phyloP scores from a whole-genome alignment of 2,329 filamentous ascomycete genomes.

The Colletotrichum magnum region DNA sequence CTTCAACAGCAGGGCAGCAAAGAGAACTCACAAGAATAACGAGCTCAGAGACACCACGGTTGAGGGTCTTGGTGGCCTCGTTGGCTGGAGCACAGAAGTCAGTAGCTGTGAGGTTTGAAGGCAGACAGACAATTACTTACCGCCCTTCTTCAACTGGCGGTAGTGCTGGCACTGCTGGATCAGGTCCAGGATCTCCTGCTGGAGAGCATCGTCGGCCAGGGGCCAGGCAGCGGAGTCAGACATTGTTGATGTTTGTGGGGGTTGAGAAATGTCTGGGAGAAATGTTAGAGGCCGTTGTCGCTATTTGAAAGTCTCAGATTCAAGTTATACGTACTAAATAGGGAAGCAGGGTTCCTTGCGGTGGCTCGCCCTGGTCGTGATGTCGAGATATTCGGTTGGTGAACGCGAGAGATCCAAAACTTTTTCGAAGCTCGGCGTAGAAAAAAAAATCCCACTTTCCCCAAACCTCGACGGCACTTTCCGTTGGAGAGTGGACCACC shows the following conservation, averaged over 20 bases:
- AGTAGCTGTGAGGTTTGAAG: neutral
- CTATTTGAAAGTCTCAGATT: no score
- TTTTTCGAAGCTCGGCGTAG: slow-evolving; percentile 18
- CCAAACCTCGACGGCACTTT: slow-evolving; percentile 31
- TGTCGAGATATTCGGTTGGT: slow-evolving; percentile 23
- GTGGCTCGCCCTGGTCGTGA: slow-evolving; percentile 68
- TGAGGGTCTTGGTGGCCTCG: slow-evolving; percentile 84
- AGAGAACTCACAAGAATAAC: slow-evolving; percentile 66
- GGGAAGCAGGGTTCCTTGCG: slow-evolving; percentile 70
- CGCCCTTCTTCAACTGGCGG: slow-evolving; percentile 89
- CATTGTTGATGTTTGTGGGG: slow-evolving; percentile 26
- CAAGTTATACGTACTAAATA: slow-evolving; percentile 5
- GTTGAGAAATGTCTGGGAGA: slow-evolving; percentile 26
- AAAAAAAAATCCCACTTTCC: slow-evolving; percentile 42
- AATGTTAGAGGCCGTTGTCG: slow-evolving; percentile 1
- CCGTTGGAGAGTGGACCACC: slow-evolving; percentile 11
- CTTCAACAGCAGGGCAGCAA: no score
- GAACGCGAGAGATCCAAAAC: slow-evolving; percentile 23
- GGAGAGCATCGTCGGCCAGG: slow-evolving; percentile 79
- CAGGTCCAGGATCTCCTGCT: slow-evolving; percentile 86
- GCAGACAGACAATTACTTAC: slow-evolving; percentile 62
- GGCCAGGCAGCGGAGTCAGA: slow-evolving; percentile 69
- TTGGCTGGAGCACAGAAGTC: slow-evolving; percentile 19
- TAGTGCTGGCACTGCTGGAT: slow-evolving; percentile 80
- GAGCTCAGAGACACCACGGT: slow-evolving; percentile 91